Evolutionary conservation across 805 yeast species (phyloP).

Genomic region (Candida sakaeoensis): DNA sequence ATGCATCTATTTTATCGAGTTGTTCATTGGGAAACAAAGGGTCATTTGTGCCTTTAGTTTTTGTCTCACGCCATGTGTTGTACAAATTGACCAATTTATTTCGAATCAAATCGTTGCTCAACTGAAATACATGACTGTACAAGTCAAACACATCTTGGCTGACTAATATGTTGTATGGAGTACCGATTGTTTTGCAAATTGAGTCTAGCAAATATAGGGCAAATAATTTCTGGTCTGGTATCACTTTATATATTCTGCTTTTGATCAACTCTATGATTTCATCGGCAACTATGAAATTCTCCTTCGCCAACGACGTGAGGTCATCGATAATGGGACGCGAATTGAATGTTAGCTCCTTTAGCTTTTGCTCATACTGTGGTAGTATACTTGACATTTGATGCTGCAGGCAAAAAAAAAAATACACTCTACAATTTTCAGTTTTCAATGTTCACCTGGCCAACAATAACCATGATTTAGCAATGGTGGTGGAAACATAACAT

Average conservation of each 20-base stretch:
- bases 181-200: slow-evolving; percentile 84
- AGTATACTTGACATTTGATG: slow-evolving; percentile 8
- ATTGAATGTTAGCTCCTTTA: slow-evolving; percentile 78
- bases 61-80: slow-evolving; percentile 82
- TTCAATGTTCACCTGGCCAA: background rate
- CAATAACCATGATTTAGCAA: background rate
- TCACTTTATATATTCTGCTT: slow-evolving; percentile 65
- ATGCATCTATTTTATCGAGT: slow-evolving; percentile 68
- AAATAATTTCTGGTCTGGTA: slow-evolving; percentile 81
- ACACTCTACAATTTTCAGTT: background rate
- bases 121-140: slow-evolving; percentile 73
- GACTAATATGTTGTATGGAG: slow-evolving; percentile 81
- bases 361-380: slow-evolving; percentile 65
- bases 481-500: too few species aligned
- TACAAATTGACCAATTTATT: slow-evolving; percentile 71
- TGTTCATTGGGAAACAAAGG: slow-evolving; percentile 73
- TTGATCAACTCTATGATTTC: slow-evolving; percentile 76
- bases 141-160: slow-evolving; percentile 65
- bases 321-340: slow-evolving; percentile 86
- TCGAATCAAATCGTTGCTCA: slow-evolving; percentile 73
- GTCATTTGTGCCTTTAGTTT: slow-evolving; percentile 51
- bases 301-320: slow-evolving; percentile 82
- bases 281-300: slow-evolving; percentile 71
- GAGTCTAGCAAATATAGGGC: slow-evolving; percentile 86
- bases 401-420: background rate